Evolutionary conservation across 345 rosid species (phyloP), one percentile per base, ranked within the genome.

Genomic region (Turnera subulata): DNA sequence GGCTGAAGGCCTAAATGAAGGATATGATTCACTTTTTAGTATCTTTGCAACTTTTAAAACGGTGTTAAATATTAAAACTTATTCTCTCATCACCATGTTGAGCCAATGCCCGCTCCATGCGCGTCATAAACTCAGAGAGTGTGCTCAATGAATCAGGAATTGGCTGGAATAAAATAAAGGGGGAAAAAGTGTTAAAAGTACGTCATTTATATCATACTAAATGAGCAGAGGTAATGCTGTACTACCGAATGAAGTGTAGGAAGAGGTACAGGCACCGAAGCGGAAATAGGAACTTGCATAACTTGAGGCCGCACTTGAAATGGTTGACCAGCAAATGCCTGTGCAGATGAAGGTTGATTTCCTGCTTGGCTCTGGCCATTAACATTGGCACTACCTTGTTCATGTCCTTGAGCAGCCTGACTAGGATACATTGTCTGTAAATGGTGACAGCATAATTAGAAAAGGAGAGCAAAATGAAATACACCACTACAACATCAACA

Each of bases 61-160:
- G 2, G 23, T 29, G 46, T 11, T 10, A 45, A 49, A 21, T 33
- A 55, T 18, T 29, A 29, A 29, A 38, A 47, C 43, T 39, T 67
- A 48, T 29, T 53, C 17, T 37, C 63, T 37, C 49, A 50, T 67
- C 61, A 93, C 97, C 96, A 84, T 73, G 68, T 68, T 72, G 92
- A 12, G 85, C 61, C 29, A 87, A 74, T 19, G 77, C 72, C 70
- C 74, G 82, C 71, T 85, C 96, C 97, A 93, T 79, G 65, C 62
- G 78, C 62, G 29, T 61, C 76, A 89, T 87, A 63, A 87, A 89
- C 76, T 83, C 99, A 17, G 75, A 53, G 57, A 89, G 72, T 15
- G 95, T 87, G 59, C 64, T 83, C 68, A 93, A 48, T 22, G 97
- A 85, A 80, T 89, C 90, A 2, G 92, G 96, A 56, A 87, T 84